phyloP scores from a whole-genome alignment of 176 grass and related monocot species.

The Hyparrhenia diplandra region DNA sequence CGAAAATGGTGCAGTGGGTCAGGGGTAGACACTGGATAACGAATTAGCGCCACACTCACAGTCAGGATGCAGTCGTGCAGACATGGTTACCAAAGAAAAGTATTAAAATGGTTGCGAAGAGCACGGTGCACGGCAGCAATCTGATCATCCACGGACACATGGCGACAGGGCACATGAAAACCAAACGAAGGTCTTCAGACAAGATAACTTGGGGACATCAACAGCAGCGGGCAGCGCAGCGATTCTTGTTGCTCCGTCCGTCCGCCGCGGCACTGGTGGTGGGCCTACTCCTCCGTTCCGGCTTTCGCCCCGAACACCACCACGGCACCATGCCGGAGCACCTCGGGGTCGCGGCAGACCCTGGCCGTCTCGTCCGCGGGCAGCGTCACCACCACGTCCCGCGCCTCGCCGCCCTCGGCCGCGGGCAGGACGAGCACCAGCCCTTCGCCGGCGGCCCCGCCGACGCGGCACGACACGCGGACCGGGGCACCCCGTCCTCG shows the following conservation, averaged over 20 bases:
- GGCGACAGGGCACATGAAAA: not conserved
- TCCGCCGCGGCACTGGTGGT: not conserved
- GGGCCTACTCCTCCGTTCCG: not conserved
- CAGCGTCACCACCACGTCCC: conserved; percentile 72
- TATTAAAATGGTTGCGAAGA: not conserved
- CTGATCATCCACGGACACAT: not conserved
- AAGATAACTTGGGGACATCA: not conserved
- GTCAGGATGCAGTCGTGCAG: too few species aligned
- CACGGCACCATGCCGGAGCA: conserved; percentile 47
- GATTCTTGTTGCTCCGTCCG: not conserved
- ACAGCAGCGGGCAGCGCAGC: not conserved
- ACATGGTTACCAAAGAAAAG: not conserved
- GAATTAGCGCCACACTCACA: too few species aligned
- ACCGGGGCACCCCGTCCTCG: conserved; percentile 30
- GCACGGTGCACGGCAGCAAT: not conserved
- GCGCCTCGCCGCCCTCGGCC: conserved; percentile 38
- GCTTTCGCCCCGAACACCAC: conserved; percentile 46
- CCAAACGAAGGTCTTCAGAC: not conserved
- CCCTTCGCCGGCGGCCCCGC: conserved; percentile 45
- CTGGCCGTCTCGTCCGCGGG: conserved; percentile 37
- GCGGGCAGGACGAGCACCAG: conserved; percentile 55
- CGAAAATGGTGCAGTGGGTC: too few species aligned
- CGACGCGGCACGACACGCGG: conserved; percentile 47
- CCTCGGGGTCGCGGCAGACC: conserved; percentile 51
- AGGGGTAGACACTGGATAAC: too few species aligned